These are phyloP conservation scores for Filobasidium floriforme DNA, from an alignment of 768 basidiomycete genomes.

Conservation along the genomic window DNA sequence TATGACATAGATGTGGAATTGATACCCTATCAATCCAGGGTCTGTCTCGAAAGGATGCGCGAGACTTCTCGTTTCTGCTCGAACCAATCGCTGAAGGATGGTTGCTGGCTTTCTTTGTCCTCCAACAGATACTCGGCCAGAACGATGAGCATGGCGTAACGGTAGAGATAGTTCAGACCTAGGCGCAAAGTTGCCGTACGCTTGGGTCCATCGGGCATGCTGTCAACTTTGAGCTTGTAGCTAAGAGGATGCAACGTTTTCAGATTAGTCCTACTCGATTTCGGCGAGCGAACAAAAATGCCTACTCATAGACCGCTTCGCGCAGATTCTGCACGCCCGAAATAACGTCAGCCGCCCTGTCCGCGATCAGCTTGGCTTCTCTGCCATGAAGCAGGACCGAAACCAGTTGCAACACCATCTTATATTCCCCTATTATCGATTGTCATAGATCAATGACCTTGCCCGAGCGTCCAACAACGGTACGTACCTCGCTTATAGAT, in stretches of 20 bases:
- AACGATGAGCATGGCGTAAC: conserved; percentile 81
- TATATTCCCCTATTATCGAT: conserved; percentile 71
- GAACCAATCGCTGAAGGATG: conserved; percentile 74
- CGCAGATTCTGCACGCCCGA: conserved; percentile 90
- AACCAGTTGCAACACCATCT: conserved; percentile 88
- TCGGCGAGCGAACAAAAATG: conserved; percentile 15
- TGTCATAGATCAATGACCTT: neutral
- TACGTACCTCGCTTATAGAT: conserved; percentile 71
- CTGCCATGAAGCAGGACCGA: conserved; percentile 87
- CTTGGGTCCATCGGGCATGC: conserved; percentile 65
- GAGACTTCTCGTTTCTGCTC: conserved; percentile 71
- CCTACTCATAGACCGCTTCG: conserved; percentile 89
- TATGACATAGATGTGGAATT: neutral
- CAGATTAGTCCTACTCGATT: neutral
- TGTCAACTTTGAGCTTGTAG: conserved; percentile 83
- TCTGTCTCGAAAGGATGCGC: conserved; percentile 37
- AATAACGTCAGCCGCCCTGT: conserved; percentile 82
- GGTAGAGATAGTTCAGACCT: conserved; percentile 78
- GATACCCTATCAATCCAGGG: conserved; percentile 31
- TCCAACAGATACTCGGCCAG: conserved; percentile 94
- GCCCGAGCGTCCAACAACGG: conserved; percentile 7
- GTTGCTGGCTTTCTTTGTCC: conserved; percentile 33
- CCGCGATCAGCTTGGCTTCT: conserved; percentile 76
- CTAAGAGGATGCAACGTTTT: conserved; percentile 46
- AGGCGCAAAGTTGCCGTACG: conserved; percentile 71